Evolutionary conservation across 768 basidiomycete species (phyloP).

Genomic region (Lentinus tigrinus): DNA sequence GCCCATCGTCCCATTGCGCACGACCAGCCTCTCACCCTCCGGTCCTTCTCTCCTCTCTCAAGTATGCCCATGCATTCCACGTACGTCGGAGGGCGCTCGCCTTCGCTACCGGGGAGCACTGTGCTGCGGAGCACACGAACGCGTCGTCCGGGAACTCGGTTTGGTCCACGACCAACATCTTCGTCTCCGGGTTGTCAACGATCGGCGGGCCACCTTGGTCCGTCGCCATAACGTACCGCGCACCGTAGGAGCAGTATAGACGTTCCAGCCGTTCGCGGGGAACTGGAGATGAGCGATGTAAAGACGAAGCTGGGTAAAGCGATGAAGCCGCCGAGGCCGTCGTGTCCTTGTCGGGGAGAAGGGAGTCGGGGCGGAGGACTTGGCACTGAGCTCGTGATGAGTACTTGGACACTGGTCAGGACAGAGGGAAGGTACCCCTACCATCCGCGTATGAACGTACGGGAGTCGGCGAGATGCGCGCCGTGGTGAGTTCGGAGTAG

Average conservation of each 20-base stretch:
- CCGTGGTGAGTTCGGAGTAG: too few relatives aligned
- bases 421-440: too few relatives aligned
- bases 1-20: constrained; percentile 44
- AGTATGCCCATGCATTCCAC: constrained; percentile 26
- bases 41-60: neutral
- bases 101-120: constrained; percentile 41
- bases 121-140: constrained; percentile 38
- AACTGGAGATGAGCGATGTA: constrained; percentile 34
- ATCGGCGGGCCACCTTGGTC: constrained; percentile 44
- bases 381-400: too few relatives aligned
- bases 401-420: too few relatives aligned
- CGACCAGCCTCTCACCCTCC: constrained; percentile 29
- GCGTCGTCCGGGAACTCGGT: constrained; percentile 38
- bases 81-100: constrained; percentile 44
- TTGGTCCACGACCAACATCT: constrained; percentile 45
- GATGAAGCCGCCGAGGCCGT: constrained; percentile 35
- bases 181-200: constrained; percentile 17
- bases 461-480: too few relatives aligned
- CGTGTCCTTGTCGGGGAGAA: constrained; percentile 48
- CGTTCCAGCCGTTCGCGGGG: constrained; percentile 40
- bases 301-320: constrained; percentile 38
- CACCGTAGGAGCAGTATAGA: constrained; percentile 31
- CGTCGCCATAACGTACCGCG: constrained; percentile 36
- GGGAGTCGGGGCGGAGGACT: constrained; percentile 10
- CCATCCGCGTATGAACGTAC: too few relatives aligned